Evolutionary conservation across 2,329 filamentous ascomycete species (phyloP).

Genomic region (Salinomyces thailandicus): DNA sequence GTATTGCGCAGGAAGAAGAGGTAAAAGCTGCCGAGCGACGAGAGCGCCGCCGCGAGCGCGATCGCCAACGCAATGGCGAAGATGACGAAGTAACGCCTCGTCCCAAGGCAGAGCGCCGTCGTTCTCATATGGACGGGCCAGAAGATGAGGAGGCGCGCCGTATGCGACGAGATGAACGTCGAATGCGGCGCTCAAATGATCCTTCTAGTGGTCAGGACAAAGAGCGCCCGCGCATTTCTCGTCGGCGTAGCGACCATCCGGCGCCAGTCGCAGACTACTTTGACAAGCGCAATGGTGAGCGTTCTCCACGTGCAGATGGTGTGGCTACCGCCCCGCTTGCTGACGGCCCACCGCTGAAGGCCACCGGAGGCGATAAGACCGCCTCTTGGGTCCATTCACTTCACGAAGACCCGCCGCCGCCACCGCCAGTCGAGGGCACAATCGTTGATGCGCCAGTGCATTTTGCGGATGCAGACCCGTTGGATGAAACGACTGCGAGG

Average conservation of each 20-base stretch:
- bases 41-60: slow-evolving; percentile 20
- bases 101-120: slow-evolving; percentile 20
- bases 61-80: slow-evolving; percentile 11
- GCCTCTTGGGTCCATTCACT: slow-evolving; percentile 40
- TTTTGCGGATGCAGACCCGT: slow-evolving; percentile 18
- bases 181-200: slow-evolving; percentile 29
- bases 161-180: slow-evolving; percentile 35
- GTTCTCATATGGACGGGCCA: slow-evolving; percentile 12
- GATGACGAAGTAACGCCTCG: slow-evolving; percentile 15
- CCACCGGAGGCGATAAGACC: slow-evolving; percentile 36
- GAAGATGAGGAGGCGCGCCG: slow-evolving; percentile 27
- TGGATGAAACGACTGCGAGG: slow-evolving; percentile 21
- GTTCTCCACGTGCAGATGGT: slow-evolving; percentile 9
- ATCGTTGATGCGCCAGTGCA: slow-evolving; percentile 34
- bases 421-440: slow-evolving; percentile 36
- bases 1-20: slow-evolving; percentile 20
- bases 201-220: slow-evolving; percentile 22
- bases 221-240: slow-evolving; percentile 20
- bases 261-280: slow-evolving; percentile 36
- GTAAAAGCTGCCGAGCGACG: slow-evolving; percentile 19
- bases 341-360: slow-evolving; percentile 25
- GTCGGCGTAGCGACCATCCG: slow-evolving; percentile 22
- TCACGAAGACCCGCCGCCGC: slow-evolving; percentile 36
- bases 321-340: slow-evolving; percentile 13
- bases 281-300: slow-evolving; percentile 33